Conservation (phyloP, 768 basidiomycete species). For the Xerocomus brunneocitrinus region DNA sequence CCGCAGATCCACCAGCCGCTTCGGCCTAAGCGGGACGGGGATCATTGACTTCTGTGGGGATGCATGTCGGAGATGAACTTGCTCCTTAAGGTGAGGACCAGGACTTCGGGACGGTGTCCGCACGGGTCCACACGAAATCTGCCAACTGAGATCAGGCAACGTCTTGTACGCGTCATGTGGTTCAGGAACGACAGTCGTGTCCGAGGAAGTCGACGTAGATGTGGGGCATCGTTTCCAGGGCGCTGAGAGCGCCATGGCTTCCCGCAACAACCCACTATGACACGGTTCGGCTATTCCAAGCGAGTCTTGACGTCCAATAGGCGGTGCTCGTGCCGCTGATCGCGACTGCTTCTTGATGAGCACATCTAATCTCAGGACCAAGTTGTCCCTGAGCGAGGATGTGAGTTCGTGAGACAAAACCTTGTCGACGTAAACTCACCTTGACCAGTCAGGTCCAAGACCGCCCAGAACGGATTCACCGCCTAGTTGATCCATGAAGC, state of each 20-base stretch:
- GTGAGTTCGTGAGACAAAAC: slow-evolving; percentile 1
- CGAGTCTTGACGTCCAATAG: background rate
- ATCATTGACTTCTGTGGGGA: slow-evolving; percentile 41
- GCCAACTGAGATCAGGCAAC: slow-evolving; percentile 42
- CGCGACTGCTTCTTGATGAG: slow-evolving; percentile 28
- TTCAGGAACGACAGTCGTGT: slow-evolving; percentile 34
- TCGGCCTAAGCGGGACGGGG: slow-evolving; percentile 39
- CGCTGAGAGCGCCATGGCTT: slow-evolving; percentile 22
- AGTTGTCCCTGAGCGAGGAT: slow-evolving; percentile 9
- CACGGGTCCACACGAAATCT: slow-evolving; percentile 45
- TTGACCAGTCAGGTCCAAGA: slow-evolving; percentile 53
- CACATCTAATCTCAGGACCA: slow-evolving; percentile 30
- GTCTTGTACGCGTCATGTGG: slow-evolving; percentile 37
- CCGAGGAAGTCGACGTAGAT: slow-evolving; percentile 11
- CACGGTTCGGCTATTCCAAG: slow-evolving; percentile 41
- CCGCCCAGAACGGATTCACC: slow-evolving; percentile 35
- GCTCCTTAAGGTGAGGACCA: slow-evolving; percentile 56
- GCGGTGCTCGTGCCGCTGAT: background rate
- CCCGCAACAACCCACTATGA: slow-evolving; percentile 47
- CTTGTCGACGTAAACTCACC: slow-evolving; percentile 38
- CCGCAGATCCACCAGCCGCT: slow-evolving; percentile 51
- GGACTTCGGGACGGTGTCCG: slow-evolving; percentile 54
- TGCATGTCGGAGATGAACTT: slow-evolving; percentile 57
- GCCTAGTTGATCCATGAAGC: slow-evolving; percentile 51
- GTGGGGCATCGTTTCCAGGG: slow-evolving; percentile 15